Percentiles rank a stretch among this genome's conserved stretches.
Evolutionary conservation across 2,329 filamentous ascomycete genomes (phyloP).

Genomic region (Aspergillus aculeatus): DNA sequence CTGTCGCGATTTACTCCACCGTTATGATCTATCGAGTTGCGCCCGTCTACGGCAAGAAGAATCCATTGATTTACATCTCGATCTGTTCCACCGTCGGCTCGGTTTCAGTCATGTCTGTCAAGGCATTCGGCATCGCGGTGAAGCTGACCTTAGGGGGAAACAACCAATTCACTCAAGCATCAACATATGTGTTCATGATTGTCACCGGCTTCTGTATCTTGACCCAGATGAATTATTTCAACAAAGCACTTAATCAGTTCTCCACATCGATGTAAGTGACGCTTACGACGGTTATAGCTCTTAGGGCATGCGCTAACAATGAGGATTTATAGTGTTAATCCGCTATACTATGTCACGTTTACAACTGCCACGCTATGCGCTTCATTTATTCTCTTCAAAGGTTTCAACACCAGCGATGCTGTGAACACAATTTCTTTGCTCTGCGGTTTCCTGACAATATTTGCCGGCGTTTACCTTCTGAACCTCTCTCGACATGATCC

Average conservation of each 20-base stretch:
- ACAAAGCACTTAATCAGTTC: constrained; percentile 96
- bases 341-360: constrained; percentile 96
- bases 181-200: constrained; percentile 96
- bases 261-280: constrained; percentile 86
- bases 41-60: constrained; percentile 86
- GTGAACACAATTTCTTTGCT: constrained; percentile 91
- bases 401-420: constrained; percentile 90
- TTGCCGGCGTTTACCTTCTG: constrained; percentile 90
- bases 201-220: constrained; percentile 90
- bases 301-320: constrained; percentile 8
- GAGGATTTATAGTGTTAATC: constrained; percentile 69
- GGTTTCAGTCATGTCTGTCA: constrained; percentile 98
- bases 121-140: constrained; percentile 95
- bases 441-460: constrained; percentile 91
- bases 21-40: constrained; percentile 97
- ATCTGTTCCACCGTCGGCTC: constrained; percentile 97
- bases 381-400: constrained; percentile 92
- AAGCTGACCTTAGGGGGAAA: constrained; percentile 91
- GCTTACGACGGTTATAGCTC: no score
- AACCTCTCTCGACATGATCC: constrained; percentile 94
- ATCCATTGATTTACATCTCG: constrained; percentile 92
- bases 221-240: constrained; percentile 99
- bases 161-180: constrained; percentile 93
- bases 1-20: constrained; percentile 77
- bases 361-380: constrained; percentile 91